phyloP scores from a whole-genome alignment of 2,329 filamentous ascomycete species.

The Sporothrix brasiliensis region DNA sequence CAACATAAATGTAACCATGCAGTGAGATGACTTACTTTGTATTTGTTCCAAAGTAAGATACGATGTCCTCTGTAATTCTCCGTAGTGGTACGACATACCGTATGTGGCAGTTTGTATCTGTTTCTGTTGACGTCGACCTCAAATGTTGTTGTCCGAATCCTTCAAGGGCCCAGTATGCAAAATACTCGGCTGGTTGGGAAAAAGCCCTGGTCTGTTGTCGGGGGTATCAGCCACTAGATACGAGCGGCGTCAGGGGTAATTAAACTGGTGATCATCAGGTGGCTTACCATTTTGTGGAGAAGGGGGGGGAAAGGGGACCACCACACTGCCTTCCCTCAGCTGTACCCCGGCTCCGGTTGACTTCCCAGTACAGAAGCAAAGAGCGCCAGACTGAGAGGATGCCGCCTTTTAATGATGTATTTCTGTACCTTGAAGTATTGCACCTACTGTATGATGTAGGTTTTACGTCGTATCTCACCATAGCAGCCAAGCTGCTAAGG shows the following conservation, averaged over 20 bases:
- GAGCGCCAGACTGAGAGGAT: slow-evolving; percentile 15
- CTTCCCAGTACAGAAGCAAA: slow-evolving; percentile 22
- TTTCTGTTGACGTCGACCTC: background rate
- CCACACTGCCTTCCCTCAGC: slow-evolving; percentile 7
- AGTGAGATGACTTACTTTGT: background rate
- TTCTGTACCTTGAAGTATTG: no score
- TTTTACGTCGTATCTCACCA: no score
- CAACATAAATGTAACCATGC: background rate
- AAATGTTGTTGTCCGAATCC: background rate
- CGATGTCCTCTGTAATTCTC: background rate
- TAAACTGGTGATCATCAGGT: slow-evolving; percentile 13
- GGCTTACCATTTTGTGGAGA: slow-evolving; percentile 17
- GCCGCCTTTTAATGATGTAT: background rate
- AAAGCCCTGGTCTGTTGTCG: slow-evolving; percentile 7
- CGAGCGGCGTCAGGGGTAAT: slow-evolving; percentile 25
- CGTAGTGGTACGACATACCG: background rate
- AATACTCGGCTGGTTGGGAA: slow-evolving; percentile 17
- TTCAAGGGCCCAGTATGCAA: slow-evolving; percentile 21
- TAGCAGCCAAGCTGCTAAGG: no score
- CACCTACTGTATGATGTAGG: no score
- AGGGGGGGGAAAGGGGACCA: background rate
- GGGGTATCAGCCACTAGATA: slow-evolving; percentile 17
- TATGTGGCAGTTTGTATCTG: background rate
- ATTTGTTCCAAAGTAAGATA: background rate
- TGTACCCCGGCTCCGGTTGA: slow-evolving; percentile 9